Percentiles rank a stretch among this genome's conserved stretches.
Conservation (phyloP, 1,139 yeast genomes). For the Debaryomycetaceae sp. region DNA sequence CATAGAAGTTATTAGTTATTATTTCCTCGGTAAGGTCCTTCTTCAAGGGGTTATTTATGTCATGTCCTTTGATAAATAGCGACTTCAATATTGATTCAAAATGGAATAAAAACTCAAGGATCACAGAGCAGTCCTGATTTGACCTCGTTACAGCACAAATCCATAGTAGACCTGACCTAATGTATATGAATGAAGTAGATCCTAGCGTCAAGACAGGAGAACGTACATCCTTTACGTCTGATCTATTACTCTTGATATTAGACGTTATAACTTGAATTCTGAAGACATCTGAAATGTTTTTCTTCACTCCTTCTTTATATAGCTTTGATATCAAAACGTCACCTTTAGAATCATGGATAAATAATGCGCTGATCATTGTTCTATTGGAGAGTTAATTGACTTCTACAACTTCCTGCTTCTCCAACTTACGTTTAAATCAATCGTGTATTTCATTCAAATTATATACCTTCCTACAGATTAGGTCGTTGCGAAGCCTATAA, state of each 20-base stretch:
- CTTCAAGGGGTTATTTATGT: constrained; percentile 6
- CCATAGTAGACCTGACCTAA: constrained; percentile 69
- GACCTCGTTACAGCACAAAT: constrained; percentile 84
- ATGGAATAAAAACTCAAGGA: constrained; percentile 74
- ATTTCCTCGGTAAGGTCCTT: constrained; percentile 25
- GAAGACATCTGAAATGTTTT: constrained; percentile 82
- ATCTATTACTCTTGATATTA: constrained; percentile 15
- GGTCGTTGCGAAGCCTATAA: too few relatives aligned
- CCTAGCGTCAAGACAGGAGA: constrained; percentile 91
- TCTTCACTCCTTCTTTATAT: constrained; percentile 62
- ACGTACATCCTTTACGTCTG: constrained; percentile 34
- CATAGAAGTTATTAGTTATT: constrained; percentile 52
- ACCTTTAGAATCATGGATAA: constrained; percentile 76
- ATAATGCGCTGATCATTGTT: constrained; percentile 72
- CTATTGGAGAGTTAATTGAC: neutral
- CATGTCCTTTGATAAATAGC: constrained; percentile 12
- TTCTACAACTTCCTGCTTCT: neutral
- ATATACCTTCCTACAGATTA: too few relatives aligned
- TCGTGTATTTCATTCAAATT: constrained; percentile 6
- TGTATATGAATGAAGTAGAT: constrained; percentile 85
- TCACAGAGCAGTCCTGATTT: constrained; percentile 78
- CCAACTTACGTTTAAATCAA: neutral
- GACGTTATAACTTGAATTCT: constrained; percentile 81
- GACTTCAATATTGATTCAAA: constrained; percentile 45
- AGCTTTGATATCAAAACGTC: constrained; percentile 80